Base-by-base conservation (phyloP, 176 grass and related monocot species). In the Eragrostis nindensis region DNA sequence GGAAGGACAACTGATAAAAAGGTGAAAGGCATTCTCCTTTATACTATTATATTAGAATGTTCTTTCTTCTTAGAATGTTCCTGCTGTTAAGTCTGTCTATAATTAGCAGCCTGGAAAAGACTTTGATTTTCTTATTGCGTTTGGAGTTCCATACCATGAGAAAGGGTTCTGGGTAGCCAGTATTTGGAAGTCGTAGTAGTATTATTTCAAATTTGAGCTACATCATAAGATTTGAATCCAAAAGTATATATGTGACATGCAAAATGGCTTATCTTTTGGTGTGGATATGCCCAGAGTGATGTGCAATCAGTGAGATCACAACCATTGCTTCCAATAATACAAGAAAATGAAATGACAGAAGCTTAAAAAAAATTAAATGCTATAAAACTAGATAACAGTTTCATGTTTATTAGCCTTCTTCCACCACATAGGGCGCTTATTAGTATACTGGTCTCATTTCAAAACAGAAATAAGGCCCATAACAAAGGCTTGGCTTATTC, bases 341-440 rank as follows among this genome's bases (percentile, higher is more conserved):
- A 50, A 63, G 44, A n/a, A 22, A 82, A 82, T 38, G 40, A 17
- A 73, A 82, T 73, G 48, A 45, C 63, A 52, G 25, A 71, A 62
- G n/a, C 56, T 26, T 82, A 50, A 36, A 73, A 82, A n/a, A 15
- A 41, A 19, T 73, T 62, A 48, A 73, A 16, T 53, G 59, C n/a
- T 53, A 53, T n/a, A 73, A 65, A 47, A 77, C 26, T 77, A 26
- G 13, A 42, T 32, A 42, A 8, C 17, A 5, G 60, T 39, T 24
- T 30, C 11, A 36, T 62, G 22, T 16, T 56, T 12, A 54, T 21
- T 68, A 11, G 5, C 82, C 73, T 9, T 48, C n/a, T 60, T 62
- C 5, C 11, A 62, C 27, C 27, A 5, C 24, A 62, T 62, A 62
- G 24, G 10, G 25, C 0, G 25, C 11, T 26, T 62, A 27, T 14